Base-by-base conservation (phyloP, 208 protist species). In the Acanthamoeba royreba region DNA sequence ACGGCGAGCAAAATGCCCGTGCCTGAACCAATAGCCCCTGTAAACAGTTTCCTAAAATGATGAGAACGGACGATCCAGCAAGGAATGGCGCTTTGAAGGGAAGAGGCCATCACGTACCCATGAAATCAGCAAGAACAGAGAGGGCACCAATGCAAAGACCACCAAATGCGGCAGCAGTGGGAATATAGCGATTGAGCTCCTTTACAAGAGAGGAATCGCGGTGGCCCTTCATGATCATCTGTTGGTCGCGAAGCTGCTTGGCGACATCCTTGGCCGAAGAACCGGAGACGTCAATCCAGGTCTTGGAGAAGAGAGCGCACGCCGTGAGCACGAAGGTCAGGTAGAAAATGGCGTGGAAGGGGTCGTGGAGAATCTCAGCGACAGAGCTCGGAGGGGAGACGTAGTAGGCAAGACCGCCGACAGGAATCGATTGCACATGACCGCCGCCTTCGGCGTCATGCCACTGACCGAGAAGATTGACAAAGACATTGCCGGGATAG, bases 1-100 rank as follows among this genome's bases (percentile, higher is more conserved):
- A 99, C 99, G 53, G 99, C 99, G 22, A 99, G 97, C 4, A 99
- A 96, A 93, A 99, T 99, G 97, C 99, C 99, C 13, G 99, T 99
- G 91, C 99, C 99, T 61, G 98, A 99, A 46, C 98, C 98, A 72
- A 99, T 97, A n/a, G 94, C 96, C 58, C 96, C 96, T 38, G 31
- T 33, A 22, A 46, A 33, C 72, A 83, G 17, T 31, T 17, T 28
- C 22, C 22, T n/a, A 33, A 25, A 74, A 74, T 89, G 38, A 19
- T 63, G 25, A 63, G 22, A 22, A 63, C 22, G 53, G n/a, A n/a
- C n/a, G 72, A 83, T 61, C 53, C 7, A 88, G 5, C 17, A 95
- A 61, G 98, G 98, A 90, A 99, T 98, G 40, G 99, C 22, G n/a
- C n/a, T 22, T n/a, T n/a, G n/a, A n/a, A n/a, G n/a, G 22, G 22